These are phyloP conservation scores for Chenopodium quinoa DNA, from an alignment of 148 eudicot genomes.

Conservation along the genomic window DNA sequence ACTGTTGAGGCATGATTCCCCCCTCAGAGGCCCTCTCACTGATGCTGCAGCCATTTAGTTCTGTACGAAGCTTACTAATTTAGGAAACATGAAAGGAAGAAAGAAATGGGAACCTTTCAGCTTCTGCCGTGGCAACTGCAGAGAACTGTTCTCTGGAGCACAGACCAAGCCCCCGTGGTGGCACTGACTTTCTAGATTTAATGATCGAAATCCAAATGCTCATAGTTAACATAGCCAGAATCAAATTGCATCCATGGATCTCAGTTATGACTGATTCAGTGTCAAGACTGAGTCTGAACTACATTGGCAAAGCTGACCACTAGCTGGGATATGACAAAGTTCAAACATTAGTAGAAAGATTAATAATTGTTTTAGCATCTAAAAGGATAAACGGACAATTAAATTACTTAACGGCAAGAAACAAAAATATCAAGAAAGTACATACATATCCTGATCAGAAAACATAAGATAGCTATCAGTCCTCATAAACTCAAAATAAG, in stretches of 20 bases:
- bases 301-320: conserved; percentile 3
- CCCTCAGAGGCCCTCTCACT: conserved; percentile 21
- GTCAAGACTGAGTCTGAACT: conserved; percentile 8
- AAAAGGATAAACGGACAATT: background rate
- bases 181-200: conserved; percentile 8
- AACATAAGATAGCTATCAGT: background rate
- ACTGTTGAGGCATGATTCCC: conserved; percentile 26
- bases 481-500: background rate
- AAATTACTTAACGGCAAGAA: background rate
- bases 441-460: too few species aligned
- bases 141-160: conserved; percentile 28
- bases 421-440: background rate
- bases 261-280: conserved; percentile 17
- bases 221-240: conserved; percentile 23
- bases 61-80: conserved; percentile 26
- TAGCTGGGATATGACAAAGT: background rate
- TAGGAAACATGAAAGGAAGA: conserved; percentile 39
- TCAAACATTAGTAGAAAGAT: background rate
- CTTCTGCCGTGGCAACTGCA: conserved; percentile 25
- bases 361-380: background rate
- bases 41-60: conserved; percentile 38
- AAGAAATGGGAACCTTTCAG: conserved; percentile 9
- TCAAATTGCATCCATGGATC: conserved; percentile 22
- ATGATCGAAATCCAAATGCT: conserved; percentile 11
- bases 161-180: conserved; percentile 27